Base-by-base conservation (phyloP, 2,329 filamentous ascomycete genomes). In the Incumbomyces lentus region DNA sequence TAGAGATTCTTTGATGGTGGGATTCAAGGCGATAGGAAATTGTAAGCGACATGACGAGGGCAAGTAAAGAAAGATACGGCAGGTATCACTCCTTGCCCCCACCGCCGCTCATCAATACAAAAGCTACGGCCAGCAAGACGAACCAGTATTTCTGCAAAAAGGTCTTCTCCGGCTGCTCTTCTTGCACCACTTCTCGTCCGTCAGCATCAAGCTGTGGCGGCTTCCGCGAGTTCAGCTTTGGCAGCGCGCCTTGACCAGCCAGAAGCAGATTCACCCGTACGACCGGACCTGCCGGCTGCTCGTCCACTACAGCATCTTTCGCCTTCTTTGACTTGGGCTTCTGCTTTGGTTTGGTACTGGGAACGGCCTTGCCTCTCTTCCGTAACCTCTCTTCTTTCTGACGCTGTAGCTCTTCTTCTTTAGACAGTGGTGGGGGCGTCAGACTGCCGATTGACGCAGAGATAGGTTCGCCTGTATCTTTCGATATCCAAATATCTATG, bases 101-200 rank as follows among this genome's bases (percentile, higher is more conserved):
- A 32, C 66, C 63, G 32, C 66, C 65, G 14, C 64, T 63, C 60
- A 70, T 61, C 19, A 60, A 60, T 46, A 71, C 47, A 47, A 71
- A 61, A 11, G 61, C 58, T 30, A 68, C 50, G 31, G 68, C 61
- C 51, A 68, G 58, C 44, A 69, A 59, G 34, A 68, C 62, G 68
- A 68, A 71, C 68, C 68, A 71, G 52, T 71, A 71, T 50, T 68
- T 69, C 49, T 69, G 67, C 38, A 70, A 61, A 45, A 71, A 60
- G 7, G 63, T 62, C 57, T 70, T 71, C 55, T 70, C 67, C 31
- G 61, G 60, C 47, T 65, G 62, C 40, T 68, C 63, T 3, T 62
- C 51, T 49, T 51, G 49, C 19, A 39, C 37, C 32, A 58, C 32
- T 40, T 58, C 55, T 35, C 46, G 48, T 22, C 58, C 62, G 31